Conservation (phyloP, 2,329 filamentous ascomycete genomes). For the Microsporum audouinii region DNA sequence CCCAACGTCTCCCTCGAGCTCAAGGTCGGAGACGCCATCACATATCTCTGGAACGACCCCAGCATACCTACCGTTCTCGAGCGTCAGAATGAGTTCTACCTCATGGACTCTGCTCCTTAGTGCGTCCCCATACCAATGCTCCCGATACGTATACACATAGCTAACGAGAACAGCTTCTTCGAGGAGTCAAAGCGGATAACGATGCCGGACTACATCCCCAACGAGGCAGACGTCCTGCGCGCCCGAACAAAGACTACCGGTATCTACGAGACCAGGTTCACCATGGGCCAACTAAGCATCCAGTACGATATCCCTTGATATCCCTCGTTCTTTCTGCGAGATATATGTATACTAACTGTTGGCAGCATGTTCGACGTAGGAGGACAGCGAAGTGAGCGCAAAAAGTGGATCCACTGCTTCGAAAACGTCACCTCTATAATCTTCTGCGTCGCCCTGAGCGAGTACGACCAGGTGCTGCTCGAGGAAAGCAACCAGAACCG, state of each 20-base stretch:
- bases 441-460: slow-evolving; percentile 93
- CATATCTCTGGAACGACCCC: slow-evolving; percentile 81
- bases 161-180: slow-evolving; percentile 61
- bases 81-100: slow-evolving; percentile 92
- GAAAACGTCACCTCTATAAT: slow-evolving; percentile 99
- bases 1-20: slow-evolving; percentile 74
- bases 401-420: slow-evolving; percentile 99
- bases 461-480: slow-evolving; percentile 93
- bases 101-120: slow-evolving; percentile 99
- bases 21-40: slow-evolving; percentile 70
- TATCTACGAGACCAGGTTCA: slow-evolving; percentile 97
- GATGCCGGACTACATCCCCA: slow-evolving; percentile 72
- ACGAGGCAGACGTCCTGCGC: slow-evolving; percentile 87
- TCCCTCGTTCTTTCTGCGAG: background rate
- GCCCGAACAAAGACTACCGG: slow-evolving; percentile 96
- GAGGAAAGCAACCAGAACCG: slow-evolving; percentile 99
- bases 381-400: slow-evolving; percentile 89
- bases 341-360: slow-evolving; percentile 12
- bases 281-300: slow-evolving; percentile 97
- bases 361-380: slow-evolving; percentile 96
- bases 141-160: background rate
- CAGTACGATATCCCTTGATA: slow-evolving; percentile 54
- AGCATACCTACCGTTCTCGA: slow-evolving; percentile 74
- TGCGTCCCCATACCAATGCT: slow-evolving; percentile 39
- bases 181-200: slow-evolving; percentile 82